Evolutionary conservation across 208 protist species (phyloP), one percentile per base, ranked within the genome.

Genomic region (Trypanosoma scelopori): DNA sequence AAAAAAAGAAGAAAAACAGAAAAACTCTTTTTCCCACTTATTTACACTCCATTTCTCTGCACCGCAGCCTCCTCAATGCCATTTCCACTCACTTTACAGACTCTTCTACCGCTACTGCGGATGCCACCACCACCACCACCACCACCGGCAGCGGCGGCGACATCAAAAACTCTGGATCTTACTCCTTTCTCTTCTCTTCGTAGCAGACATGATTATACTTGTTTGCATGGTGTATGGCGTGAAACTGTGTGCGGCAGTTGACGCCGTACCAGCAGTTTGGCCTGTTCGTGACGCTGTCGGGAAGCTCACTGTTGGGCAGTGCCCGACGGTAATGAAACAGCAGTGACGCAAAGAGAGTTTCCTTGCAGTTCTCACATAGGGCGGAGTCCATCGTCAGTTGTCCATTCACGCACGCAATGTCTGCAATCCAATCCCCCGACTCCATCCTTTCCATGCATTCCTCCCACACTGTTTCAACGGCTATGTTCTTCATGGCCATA

Each of bases 141-240:
- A 37, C 3, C 32, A 37, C 3, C 32, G 9, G 9, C 32, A 37
- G 12, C 43, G 12, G 12, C 6, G 12, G 12, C 6, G 16, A 22
- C 6, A 22, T 3, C 4, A 47, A 23, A 47, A 5, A 47, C 43
- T 6, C n/a, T 57, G 12, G 5, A 28, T 27, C 3, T 63, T 79
- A 95, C 72, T 96, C 89, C 71, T 97, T 95, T 23, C 89, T 78
- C 69, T 94, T 94, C 63, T 91, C 84, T 50, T 91, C 76, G 66
- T 88, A 89, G 67, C 91, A 96, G 7, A 89, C 82, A 69, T 97
- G 93, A 47, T 94, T 96, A 41, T 81, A 95, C 20, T 84, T 84
- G 41, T 95, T 82, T 3, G 89, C 89, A 58, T 97, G 93, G 25
- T 78, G 68, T 18, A 27, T 42, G n/a, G 91, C 93, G 71, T 91